Evolutionary conservation across 1,284 basidiomycete species (phyloP).

Genomic region (Porodaedalea pini): DNA sequence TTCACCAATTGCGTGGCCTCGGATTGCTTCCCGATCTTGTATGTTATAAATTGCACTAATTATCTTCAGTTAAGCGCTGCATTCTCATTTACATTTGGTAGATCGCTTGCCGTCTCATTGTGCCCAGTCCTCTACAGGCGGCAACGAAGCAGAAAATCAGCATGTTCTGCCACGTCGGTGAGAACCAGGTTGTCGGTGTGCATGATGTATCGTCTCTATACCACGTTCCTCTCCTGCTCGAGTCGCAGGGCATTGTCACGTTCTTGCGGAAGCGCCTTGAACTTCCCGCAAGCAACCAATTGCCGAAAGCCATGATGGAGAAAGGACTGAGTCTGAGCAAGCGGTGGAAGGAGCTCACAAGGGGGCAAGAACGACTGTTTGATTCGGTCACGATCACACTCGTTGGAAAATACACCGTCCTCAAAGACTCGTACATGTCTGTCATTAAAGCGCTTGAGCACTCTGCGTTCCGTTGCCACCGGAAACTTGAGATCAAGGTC

Average conservation of each 20-base stretch:
- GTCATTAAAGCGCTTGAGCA: conserved; percentile 98
- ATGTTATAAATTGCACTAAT: conserved; percentile 29
- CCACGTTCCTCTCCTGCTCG: conserved; percentile 92
- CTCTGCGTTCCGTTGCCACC: conserved; percentile 87
- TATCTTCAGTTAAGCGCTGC: background rate
- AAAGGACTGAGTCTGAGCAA: conserved; percentile 65
- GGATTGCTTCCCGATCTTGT: conserved; percentile 93
- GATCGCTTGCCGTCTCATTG: conserved; percentile 89
- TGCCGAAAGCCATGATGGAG: conserved; percentile 50
- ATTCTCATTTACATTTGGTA: conserved; percentile 29
- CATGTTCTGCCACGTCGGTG: conserved; percentile 98
- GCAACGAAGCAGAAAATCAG: conserved; percentile 94
- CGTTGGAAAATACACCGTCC: conserved; percentile 96
- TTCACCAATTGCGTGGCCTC: conserved; percentile 90
- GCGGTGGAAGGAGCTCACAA: conserved; percentile 84
- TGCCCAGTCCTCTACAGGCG: conserved; percentile 70
- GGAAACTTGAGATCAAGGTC: conserved; percentile 80
- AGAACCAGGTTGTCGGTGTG: conserved; percentile 93
- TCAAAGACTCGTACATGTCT: conserved; percentile 99
- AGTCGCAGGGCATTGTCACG: conserved; percentile 87
- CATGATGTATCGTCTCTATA: conserved; percentile 98
- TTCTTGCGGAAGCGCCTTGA: conserved; percentile 84
- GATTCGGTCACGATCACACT: conserved; percentile 89
- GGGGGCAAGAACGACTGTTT: conserved; percentile 88
- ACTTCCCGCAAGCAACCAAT: conserved; percentile 58